Conservation (phyloP, 208 protist species). For the Leishmania martiniquensis region DNA sequence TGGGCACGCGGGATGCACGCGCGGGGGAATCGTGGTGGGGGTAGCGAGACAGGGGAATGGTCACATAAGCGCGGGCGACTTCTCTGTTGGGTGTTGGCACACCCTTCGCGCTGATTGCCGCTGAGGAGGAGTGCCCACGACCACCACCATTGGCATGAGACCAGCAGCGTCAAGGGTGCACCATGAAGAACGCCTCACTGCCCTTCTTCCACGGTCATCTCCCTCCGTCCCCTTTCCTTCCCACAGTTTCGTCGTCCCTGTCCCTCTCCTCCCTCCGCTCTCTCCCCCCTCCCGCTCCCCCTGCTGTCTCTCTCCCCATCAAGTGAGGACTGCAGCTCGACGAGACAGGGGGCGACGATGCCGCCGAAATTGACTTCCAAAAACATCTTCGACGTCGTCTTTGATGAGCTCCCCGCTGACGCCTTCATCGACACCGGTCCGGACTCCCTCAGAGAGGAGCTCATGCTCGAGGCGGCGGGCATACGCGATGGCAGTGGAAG, state of each 20-base stretch:
- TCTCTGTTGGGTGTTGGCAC: background rate
- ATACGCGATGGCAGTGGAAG: constrained; percentile 4
- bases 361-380: constrained; percentile 51
- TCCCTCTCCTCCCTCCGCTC: background rate
- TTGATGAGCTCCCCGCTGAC: constrained; percentile 62
- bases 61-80: background rate
- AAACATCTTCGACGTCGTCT: constrained; percentile 81
- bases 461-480: constrained; percentile 39
- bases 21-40: too few relatives aligned
- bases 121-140: background rate
- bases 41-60: background rate
- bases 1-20: too few relatives aligned
- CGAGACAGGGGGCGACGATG: constrained; percentile 10
- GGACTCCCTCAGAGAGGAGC: constrained; percentile 50
- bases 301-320: background rate
- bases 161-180: background rate
- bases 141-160: background rate
- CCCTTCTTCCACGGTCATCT: background rate
- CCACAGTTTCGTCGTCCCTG: background rate
- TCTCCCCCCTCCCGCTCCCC: background rate
- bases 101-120: background rate
- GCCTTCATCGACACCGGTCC: constrained; percentile 63
- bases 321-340: too few relatives aligned
- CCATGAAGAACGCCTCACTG: background rate
- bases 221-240: too few relatives aligned